These are phyloP conservation scores for Fusarium setosum DNA, from an alignment of 2,329 filamentous ascomycete genomes.

Conservation along the genomic window DNA sequence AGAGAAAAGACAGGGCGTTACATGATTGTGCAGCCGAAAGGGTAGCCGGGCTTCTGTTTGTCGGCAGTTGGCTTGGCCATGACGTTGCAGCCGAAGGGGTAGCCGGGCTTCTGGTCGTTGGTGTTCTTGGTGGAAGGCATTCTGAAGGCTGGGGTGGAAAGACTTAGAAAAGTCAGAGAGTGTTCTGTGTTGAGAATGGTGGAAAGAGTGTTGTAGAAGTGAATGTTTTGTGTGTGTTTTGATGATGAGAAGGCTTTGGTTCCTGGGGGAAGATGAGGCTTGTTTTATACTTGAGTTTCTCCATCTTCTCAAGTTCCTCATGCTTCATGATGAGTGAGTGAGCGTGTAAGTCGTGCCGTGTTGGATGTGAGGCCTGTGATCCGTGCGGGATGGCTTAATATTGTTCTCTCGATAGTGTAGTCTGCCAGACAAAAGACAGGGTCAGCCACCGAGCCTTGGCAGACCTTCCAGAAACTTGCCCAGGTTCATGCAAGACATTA, in stretches of 20 bases:
- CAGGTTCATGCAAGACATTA: background rate
- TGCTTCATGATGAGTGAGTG: background rate
- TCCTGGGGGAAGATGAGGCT: background rate
- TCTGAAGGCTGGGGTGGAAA: conserved; percentile 42
- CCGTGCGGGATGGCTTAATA: conserved; percentile 33
- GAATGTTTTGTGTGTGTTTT: conserved; percentile 27
- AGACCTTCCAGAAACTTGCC: conserved; percentile 12
- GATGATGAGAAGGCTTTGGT: conserved; percentile 11
- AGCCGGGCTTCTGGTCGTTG: conserved; percentile 40
- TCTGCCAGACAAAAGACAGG: conserved; percentile 20
- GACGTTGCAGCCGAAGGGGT: conserved; percentile 44
- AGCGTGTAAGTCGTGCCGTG: conserved; percentile 18
- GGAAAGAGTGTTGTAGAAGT: conserved; percentile 36
- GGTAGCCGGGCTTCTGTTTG: conserved; percentile 37
- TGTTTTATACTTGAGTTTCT: conserved; percentile 33
- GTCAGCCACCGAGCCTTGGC: conserved; percentile 11
- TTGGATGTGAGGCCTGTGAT: conserved; percentile 26
- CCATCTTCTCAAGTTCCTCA: background rate
- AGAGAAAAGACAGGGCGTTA: conserved; percentile 37
- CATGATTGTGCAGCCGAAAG: conserved; percentile 49
- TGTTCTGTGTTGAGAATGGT: conserved; percentile 42
- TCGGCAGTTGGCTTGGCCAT: conserved; percentile 44
- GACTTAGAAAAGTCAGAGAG: conserved; percentile 41
- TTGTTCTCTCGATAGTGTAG: conserved; percentile 42
- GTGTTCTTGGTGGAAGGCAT: conserved; percentile 47